Base-by-base conservation (phyloP, 2,329 filamentous ascomycete species). In the Colletotrichum sp. region DNA sequence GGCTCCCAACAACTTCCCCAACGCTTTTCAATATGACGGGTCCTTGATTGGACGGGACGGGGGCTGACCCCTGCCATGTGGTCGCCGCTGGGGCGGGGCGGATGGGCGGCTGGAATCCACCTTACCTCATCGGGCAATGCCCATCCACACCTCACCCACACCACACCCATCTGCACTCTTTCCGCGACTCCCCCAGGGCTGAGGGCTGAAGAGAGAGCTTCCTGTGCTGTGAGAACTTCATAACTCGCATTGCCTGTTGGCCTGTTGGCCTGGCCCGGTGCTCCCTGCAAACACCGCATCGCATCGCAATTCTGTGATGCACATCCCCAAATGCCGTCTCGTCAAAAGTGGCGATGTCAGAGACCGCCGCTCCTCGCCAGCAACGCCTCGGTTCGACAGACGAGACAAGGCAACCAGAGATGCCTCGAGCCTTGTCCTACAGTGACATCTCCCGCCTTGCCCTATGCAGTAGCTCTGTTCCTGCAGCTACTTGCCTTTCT, bases 1-100 rank as follows among this genome's bases (percentile, higher is more conserved):
- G 25, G 64, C 65, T 74, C 74, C 74, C 74, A 76, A 76, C 74
- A 76, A 76, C 56, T 73, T 73, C 64, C 73, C 74, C 74, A 76
- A 76, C 74, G 74, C 74, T 76, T 76, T 75, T 74, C 48, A 58
- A 65, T 69, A 68, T 76, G 64, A 36, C 64, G 43, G 64, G 32
- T 36, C 32, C 39, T 18, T 76, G 70, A 74, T 76, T 76, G 74
- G 74, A 55, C 30, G n/a, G 36, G 32, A 30, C 65, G 64, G 74
- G 73, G 73, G 70, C 2, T 13, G 10, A 25, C 34, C 73, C 73
- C 58, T 75, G 70, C 70, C 64, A 65, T 76, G 70, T 68, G 74
- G 70, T 60, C 25, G 56, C 64, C 64, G 62, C 70, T 74, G 74
- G 74, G 70, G 74, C 27, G 70, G 70, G 58, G 73, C 70, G 64